Evolutionary conservation across 441 rosid species (phyloP).

Genomic region (Erodium texanum): DNA sequence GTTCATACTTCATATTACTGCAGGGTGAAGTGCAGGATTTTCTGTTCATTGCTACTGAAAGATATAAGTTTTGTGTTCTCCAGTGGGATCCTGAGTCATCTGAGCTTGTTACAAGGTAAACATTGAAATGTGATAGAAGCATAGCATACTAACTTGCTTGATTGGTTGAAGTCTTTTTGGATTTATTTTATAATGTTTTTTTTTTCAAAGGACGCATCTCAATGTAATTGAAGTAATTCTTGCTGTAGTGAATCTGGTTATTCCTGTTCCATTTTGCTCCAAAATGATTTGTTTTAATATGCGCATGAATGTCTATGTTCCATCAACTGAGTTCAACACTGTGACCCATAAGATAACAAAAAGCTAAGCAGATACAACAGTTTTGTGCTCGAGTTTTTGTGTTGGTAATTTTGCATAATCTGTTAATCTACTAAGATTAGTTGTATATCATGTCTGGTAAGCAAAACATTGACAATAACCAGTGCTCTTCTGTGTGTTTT

Average conservation of each 20-base stretch:
- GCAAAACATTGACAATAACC: too few relatives aligned
- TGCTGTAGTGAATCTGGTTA: background rate
- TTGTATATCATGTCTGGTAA: too few relatives aligned
- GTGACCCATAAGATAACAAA: background rate
- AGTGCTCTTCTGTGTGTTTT: too few relatives aligned
- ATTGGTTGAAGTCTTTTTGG: background rate
- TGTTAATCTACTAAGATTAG: too few relatives aligned
- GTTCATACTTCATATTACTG: constrained; percentile 12
- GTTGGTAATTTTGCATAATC: too few relatives aligned
- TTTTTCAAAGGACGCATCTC: background rate
- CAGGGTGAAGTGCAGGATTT: constrained; percentile 95
- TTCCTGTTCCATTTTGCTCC: background rate
- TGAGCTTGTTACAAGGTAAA: constrained; percentile 81
- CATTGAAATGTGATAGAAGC: background rate
- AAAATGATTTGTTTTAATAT: background rate
- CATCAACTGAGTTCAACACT: background rate
- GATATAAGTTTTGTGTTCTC: constrained; percentile 93
- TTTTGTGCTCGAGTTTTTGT: too few relatives aligned
- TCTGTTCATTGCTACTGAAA: constrained; percentile 84
- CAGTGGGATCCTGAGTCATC: constrained; percentile 89
- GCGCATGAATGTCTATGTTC: background rate
- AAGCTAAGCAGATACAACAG: too few relatives aligned
- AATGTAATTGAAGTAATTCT: background rate
- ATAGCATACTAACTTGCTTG: background rate
- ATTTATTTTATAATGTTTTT: background rate